A percentile compares a stretch with the other conserved stretches of the same genome.
phyloP scores from a whole-genome alignment of 2,329 filamentous ascomycete species.

The Aspergillus quadricinctus region DNA sequence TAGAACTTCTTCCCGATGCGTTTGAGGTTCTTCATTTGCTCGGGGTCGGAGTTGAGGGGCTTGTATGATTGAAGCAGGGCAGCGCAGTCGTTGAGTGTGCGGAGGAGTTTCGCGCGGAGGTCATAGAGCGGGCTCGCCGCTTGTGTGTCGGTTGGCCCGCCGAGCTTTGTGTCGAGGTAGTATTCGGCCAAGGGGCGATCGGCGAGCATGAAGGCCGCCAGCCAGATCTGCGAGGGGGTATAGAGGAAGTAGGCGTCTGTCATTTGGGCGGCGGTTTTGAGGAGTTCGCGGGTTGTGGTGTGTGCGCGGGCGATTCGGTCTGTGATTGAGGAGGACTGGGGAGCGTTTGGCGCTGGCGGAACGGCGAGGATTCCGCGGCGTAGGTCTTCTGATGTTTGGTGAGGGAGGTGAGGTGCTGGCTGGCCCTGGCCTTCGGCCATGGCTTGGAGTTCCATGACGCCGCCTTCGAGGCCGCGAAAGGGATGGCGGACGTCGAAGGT shows the following conservation, averaged over 20 bases:
- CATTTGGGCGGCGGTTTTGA: slow-evolving; percentile 75
- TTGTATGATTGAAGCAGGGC: slow-evolving; percentile 37
- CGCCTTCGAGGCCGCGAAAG: slow-evolving; percentile 80
- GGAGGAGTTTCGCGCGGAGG: slow-evolving; percentile 36
- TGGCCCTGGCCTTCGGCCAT: slow-evolving; percentile 58
- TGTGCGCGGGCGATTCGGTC: slow-evolving; percentile 62
- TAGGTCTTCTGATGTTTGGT: slow-evolving; percentile 29
- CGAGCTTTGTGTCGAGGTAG: slow-evolving; percentile 44
- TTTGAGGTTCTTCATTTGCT: slow-evolving; percentile 40
- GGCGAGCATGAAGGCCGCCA: slow-evolving; percentile 71
- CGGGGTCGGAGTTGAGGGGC: slow-evolving; percentile 33
- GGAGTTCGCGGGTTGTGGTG: slow-evolving; percentile 64
- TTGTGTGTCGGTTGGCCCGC: slow-evolving; percentile 12
- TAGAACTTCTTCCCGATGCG: slow-evolving; percentile 48
- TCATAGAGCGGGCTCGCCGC: slow-evolving; percentile 22
- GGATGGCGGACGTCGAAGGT: slow-evolving; percentile 92
- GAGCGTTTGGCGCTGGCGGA: slow-evolving; percentile 19
- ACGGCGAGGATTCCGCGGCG: slow-evolving; percentile 28
- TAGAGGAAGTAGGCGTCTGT: slow-evolving; percentile 98
- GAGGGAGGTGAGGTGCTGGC: slow-evolving; percentile 24
- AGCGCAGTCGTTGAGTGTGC: slow-evolving; percentile 36
- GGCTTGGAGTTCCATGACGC: slow-evolving; percentile 73
- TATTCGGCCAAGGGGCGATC: slow-evolving; percentile 52
- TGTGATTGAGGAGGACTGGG: slow-evolving; percentile 26
- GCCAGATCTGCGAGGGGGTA: slow-evolving; percentile 89